Conservation (phyloP, 1,284 basidiomycete species). For the Entoloma clypeatum region DNA sequence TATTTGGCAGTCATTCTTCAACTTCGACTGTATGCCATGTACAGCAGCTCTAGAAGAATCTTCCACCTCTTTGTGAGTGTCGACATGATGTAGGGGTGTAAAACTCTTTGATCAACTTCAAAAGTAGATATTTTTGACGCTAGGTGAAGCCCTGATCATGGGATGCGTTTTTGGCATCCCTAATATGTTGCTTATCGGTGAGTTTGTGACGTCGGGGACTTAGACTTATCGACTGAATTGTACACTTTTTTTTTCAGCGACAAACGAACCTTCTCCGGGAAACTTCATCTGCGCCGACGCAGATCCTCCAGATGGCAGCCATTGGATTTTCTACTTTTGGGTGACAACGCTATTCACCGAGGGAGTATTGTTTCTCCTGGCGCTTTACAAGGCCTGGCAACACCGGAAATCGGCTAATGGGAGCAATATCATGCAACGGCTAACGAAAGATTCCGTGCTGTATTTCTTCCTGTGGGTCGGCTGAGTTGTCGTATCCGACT, state of each 20-base stretch:
- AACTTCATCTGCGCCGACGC: neutral
- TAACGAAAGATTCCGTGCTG: neutral
- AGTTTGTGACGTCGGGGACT: neutral
- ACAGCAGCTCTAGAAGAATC: neutral
- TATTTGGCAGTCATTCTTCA: neutral
- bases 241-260: neutral
- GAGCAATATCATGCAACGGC: neutral
- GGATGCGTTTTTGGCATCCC: neutral
- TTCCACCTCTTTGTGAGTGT: neutral
- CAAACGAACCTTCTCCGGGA: neutral
- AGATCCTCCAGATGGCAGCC: neutral
- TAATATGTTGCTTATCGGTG: neutral
- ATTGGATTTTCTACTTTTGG: neutral
- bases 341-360: neutral
- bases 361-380: neutral
- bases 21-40: neutral
- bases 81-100: no score
- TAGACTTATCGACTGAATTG: neutral
- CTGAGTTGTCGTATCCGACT: no score
- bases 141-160: neutral
- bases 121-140: no score
- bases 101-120: no score
- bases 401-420: neutral
- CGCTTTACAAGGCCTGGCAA: neutral
- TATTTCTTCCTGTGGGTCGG: neutral